Base-by-base conservation (phyloP, 768 basidiomycete species). In the Leccinellum rugosiceps region DNA sequence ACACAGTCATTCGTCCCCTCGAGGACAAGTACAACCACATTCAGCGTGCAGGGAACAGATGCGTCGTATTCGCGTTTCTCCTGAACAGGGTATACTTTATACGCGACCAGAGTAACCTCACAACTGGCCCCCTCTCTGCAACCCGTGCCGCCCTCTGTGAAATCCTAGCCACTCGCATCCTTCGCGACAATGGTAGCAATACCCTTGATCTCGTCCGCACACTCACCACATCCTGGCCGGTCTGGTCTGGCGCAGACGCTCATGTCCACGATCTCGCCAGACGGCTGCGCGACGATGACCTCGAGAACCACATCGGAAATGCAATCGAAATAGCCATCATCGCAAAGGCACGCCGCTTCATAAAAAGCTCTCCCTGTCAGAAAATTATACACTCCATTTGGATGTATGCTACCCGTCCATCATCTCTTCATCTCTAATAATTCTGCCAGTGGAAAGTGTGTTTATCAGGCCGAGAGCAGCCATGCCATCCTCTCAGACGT, bases 271-370 rank as follows among this genome's bases (percentile, higher is more conserved):
- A 77, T 19, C 78, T 81, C 53, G 88, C 84, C 6, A 78, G 80
- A 56, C 79, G 83, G 56, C 84, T 91, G 51, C 74, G 83, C 41
- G 86, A 88, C 58, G 84, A 86, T 53, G 87, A 90, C 63, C 69
- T 88, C 31, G 87, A 91, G 64, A 85, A 92, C 53, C 72, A 86
- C 55, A 86, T 94, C 2, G 94, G 95, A 6, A 97, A 94, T 66
- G 94, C 93, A 1, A 89, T 97, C 50, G 94, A 98, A 71, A 79
- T 93, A 78, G 94, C 94, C 4, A 94, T 97, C 61, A 78, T 96
- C 21, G 83, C 90, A 58, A 88, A 86, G 65, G 86, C 93, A 5
- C 94, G 92, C 66, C 77, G 85, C 19, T 97, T 98, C 73, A 94
- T 96, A 67, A 92, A 94, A 68, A 88, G 86, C 63, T 84, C 90